Evolutionary conservation across 2,329 filamentous ascomycete genomes (phyloP).

Genomic region (Aureobasidium sp.): DNA sequence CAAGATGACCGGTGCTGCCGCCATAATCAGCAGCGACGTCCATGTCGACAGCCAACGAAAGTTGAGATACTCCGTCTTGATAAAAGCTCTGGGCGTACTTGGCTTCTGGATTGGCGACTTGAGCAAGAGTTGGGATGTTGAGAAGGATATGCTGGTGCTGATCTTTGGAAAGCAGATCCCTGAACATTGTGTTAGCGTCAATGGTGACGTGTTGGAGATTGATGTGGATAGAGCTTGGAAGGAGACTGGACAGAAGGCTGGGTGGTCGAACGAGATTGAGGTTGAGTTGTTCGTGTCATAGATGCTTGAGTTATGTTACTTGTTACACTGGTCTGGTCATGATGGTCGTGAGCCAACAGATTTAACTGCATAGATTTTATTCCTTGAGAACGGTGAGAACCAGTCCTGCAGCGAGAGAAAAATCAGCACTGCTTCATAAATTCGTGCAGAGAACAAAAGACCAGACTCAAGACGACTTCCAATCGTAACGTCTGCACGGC

Average conservation of each 20-base stretch:
- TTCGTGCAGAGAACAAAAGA: too few relatives aligned
- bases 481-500: too few relatives aligned
- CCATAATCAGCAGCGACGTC: conserved; percentile 58
- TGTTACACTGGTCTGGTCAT: not conserved
- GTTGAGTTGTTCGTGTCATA: conserved; percentile 52
- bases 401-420: too few relatives aligned
- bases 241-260: conserved; percentile 59
- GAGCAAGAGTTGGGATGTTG: conserved; percentile 37
- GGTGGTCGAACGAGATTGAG: conserved; percentile 75
- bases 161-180: conserved; percentile 68
- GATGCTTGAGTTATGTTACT: not conserved
- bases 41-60: conserved; percentile 53
- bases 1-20: conserved; percentile 86
- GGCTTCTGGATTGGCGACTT: conserved; percentile 37
- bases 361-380: too few relatives aligned
- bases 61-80: conserved; percentile 57
- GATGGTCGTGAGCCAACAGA: not conserved
- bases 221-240: conserved; percentile 74
- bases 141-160: conserved; percentile 63
- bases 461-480: too few relatives aligned
- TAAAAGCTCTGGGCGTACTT: conserved; percentile 74
- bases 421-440: too few relatives aligned
- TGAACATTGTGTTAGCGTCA: conserved; percentile 24
- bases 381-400: too few relatives aligned
- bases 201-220: conserved; percentile 62